Base-by-base conservation (phyloP, 768 basidiomycete species). In the Gautieria morchelliformis region DNA sequence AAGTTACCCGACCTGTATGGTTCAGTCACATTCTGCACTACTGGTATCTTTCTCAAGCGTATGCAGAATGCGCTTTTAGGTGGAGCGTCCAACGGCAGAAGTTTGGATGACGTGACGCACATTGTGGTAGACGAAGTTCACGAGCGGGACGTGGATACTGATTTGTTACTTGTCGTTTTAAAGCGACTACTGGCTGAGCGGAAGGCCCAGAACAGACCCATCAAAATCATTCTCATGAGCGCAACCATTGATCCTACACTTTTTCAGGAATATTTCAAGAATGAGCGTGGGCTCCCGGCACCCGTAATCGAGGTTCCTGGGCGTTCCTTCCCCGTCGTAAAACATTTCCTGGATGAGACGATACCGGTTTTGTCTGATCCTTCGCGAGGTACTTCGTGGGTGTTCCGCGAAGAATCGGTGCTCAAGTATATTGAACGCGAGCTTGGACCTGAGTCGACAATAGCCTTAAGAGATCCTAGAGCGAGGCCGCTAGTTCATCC, bases 41-140 rank as follows among this genome's bases (percentile, higher is more conserved):
- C 89, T 19, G 94, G 93, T 48, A 79, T 94, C 56, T 89, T 97
- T 70, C 75, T 96, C 60, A 89, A 87, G 65, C 77, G 86, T 58
- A 79, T 96, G 69, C 94, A 96, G 70, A 48, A 37, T 37, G 37
- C 37, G 17, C 45, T 57, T 11, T 22, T 52, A 17, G 51, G 51
- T 15, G 81, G 84, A 15, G 69, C 81, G 45, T 75, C 74, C 50
- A 72, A 72, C 20, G 67, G 66, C 37, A 66, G 68, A 59, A 65
- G 71, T 61, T 71, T 95, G 58, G 92, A 94, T 63, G 76, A 83
- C 53, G 77, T 95, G 52, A 91, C 92, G 9, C 94, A 96, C 67
- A 81, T 98, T 58, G 70, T 96, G 46, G 91, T 97, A 27, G 94
- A 98, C 68, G 93, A 98, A 72, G 93, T 93, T 4, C 94, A 98